Percentiles rank a stretch among this genome's conserved stretches.
Evolutionary conservation across 441 rosid species (phyloP).

Genomic region (Macaranga tanarius): DNA sequence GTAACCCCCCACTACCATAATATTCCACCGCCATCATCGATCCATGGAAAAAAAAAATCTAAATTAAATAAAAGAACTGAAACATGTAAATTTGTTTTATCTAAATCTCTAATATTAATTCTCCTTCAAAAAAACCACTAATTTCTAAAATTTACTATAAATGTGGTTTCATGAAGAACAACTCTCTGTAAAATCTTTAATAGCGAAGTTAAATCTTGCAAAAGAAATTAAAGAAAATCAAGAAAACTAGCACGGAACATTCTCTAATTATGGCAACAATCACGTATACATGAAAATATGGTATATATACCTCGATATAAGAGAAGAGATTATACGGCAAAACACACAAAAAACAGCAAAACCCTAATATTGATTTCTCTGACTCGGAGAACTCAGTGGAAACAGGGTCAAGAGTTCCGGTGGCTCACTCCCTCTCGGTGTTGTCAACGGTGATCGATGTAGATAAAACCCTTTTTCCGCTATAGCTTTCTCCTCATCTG

Average conservation of each 20-base stretch:
- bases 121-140: too few species aligned
- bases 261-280: background rate
- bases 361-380: background rate
- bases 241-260: background rate
- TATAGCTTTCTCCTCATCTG: slow-evolving; percentile 42
- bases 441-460: slow-evolving; percentile 45
- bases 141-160: too few species aligned
- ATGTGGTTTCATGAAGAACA: too few species aligned
- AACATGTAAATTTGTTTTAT: too few species aligned
- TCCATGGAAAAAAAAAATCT: background rate
- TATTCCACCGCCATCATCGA: background rate
- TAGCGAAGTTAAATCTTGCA: background rate
- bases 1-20: background rate
- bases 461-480: slow-evolving; percentile 46
- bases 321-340: background rate
- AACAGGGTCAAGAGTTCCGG: slow-evolving; percentile 54
- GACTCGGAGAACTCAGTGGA: slow-evolving; percentile 43
- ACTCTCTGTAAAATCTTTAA: background rate
- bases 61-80: background rate
- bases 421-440: slow-evolving; percentile 39
- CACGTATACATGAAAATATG: background rate
- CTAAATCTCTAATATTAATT: too few species aligned
- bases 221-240: background rate
- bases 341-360: background rate
- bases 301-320: background rate